Conservation (phyloP, 2,329 filamentous ascomycete species). For the Monilinia aucupariae region DNA sequence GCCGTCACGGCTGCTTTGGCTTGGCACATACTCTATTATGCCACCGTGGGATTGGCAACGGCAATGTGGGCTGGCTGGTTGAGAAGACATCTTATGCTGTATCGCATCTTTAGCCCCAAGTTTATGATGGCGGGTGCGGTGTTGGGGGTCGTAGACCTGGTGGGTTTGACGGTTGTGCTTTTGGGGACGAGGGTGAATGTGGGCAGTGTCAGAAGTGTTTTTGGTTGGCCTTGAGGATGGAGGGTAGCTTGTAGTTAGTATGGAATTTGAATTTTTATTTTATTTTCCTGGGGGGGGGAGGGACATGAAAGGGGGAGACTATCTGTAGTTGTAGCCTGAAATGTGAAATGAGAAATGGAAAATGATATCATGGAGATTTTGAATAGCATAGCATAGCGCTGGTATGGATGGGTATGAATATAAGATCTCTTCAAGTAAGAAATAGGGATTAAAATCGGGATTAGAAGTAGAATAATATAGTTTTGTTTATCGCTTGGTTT, state of each 20-base stretch:
- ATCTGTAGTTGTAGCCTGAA: neutral
- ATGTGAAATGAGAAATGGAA: neutral
- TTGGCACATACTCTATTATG: conserved; percentile 76
- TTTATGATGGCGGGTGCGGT: conserved; percentile 77
- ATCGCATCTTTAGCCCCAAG: conserved; percentile 83
- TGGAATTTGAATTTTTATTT: neutral
- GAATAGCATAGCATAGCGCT: neutral
- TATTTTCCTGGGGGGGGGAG: too few species aligned
- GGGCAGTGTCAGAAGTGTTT: conserved; percentile 75
- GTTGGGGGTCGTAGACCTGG: conserved; percentile 70
- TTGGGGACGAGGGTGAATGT: conserved; percentile 71
- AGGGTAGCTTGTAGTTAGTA: too few species aligned
- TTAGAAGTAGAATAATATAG: neutral
- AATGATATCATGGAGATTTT: neutral
- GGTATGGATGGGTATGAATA: neutral
- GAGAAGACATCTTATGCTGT: conserved; percentile 91
- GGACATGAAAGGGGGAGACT: too few species aligned
- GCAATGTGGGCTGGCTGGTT: conserved; percentile 87
- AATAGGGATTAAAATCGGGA: neutral
- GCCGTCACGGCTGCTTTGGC: conserved; percentile 65
- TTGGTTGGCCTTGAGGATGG: conserved; percentile 54
- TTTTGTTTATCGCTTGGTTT: neutral
- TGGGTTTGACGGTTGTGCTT: conserved; percentile 66
- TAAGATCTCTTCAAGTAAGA: too few species aligned
- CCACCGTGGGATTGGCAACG: conserved; percentile 75